Evolutionary conservation across 176 grass and related monocot species (phyloP).

Genomic region (Musa acuminata): DNA sequence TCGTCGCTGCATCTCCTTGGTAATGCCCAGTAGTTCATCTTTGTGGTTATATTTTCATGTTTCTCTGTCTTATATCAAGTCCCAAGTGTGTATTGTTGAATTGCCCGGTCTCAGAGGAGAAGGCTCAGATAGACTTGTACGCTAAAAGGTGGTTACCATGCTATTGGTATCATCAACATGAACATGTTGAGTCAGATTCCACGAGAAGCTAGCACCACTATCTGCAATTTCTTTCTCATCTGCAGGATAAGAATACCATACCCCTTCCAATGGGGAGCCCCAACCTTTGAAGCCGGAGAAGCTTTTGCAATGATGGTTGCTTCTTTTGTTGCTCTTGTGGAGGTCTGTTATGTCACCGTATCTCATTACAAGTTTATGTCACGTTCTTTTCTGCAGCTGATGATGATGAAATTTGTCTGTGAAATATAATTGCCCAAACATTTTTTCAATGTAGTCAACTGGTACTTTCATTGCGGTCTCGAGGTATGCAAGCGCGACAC

Average conservation of each 20-base stretch:
- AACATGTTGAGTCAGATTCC: neutral
- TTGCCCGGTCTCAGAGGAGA: neutral
- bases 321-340: slow-evolving; percentile 85
- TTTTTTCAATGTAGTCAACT: slow-evolving; percentile 44
- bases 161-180: neutral
- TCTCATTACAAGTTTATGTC: slow-evolving; percentile 11
- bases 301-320: slow-evolving; percentile 94
- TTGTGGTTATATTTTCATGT: neutral
- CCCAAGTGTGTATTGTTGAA: neutral
- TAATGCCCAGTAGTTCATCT: slow-evolving; percentile 12
- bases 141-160: neutral
- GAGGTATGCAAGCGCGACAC: slow-evolving; percentile 77
- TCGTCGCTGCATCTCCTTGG: slow-evolving; percentile 69
- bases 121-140: neutral
- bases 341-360: slow-evolving; percentile 34
- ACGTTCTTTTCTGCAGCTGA: neutral
- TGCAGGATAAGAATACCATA: slow-evolving; percentile 90
- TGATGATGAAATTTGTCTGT: neutral
- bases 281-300: slow-evolving; percentile 84
- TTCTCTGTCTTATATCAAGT: neutral
- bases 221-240: neutral
- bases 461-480: slow-evolving; percentile 77
- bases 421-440: slow-evolving; percentile 14
- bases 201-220: too few species aligned
- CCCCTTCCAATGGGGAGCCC: slow-evolving; percentile 91